Conservation (phyloP, 148 eudicot genomes). For the Camellia lanceoleosa region DNA sequence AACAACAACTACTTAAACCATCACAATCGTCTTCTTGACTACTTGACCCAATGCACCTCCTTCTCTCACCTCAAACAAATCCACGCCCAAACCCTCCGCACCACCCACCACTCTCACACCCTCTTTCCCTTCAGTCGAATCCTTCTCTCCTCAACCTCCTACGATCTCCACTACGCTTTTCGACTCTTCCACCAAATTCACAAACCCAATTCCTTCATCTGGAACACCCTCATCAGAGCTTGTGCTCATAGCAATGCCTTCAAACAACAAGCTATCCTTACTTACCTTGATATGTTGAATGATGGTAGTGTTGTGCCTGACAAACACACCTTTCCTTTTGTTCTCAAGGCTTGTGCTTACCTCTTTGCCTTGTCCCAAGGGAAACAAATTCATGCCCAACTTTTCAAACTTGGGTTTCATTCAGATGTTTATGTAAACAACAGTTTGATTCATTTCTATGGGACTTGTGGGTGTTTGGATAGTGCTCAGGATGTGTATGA, state of each 20-base stretch:
- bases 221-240: slow-evolving; percentile 66
- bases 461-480: slow-evolving; percentile 52
- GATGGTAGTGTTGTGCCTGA: slow-evolving; percentile 43
- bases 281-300: slow-evolving; percentile 41
- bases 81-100: slow-evolving; percentile 65
- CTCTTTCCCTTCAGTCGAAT: slow-evolving; percentile 41
- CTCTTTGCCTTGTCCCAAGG: slow-evolving; percentile 46
- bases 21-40: slow-evolving; percentile 39
- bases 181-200: slow-evolving; percentile 38
- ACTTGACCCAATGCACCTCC: slow-evolving; percentile 41
- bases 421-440: slow-evolving; percentile 55
- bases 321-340: slow-evolving; percentile 67
- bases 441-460: slow-evolving; percentile 63
- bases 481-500: slow-evolving; percentile 58
- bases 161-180: slow-evolving; percentile 41
- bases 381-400: slow-evolving; percentile 48
- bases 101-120: slow-evolving; percentile 31
- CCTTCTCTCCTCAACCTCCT: slow-evolving; percentile 43
- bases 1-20: slow-evolving; percentile 7
- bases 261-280: slow-evolving; percentile 36
- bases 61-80: slow-evolving; percentile 59
- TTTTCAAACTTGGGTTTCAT: slow-evolving; percentile 54
- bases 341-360: slow-evolving; percentile 73
- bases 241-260: slow-evolving; percentile 38
- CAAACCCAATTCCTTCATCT: slow-evolving; percentile 55